A percentile compares a stretch with the other conserved stretches of the same genome.
These are phyloP conservation scores for Immersiporthe knoxdaviesiana DNA, from an alignment of 2,329 filamentous ascomycete species.

Conservation along the genomic window DNA sequence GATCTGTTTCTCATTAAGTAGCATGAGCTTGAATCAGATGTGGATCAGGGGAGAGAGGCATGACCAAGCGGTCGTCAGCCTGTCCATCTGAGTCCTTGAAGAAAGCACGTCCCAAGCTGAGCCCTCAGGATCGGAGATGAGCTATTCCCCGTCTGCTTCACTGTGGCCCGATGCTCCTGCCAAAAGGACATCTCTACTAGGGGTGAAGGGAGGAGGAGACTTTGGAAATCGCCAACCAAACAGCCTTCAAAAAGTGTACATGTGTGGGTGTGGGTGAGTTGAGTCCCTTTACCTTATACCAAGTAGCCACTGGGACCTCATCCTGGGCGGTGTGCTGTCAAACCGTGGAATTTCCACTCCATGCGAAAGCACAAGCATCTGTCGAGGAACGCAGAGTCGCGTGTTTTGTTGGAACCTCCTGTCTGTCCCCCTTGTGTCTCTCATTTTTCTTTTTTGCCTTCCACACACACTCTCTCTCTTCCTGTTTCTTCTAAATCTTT, in stretches of 20 bases:
- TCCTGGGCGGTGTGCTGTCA: neutral
- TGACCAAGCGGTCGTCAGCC: neutral
- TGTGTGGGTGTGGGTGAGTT: neutral
- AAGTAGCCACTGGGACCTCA: neutral
- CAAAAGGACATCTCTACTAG: neutral
- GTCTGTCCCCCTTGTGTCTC: neutral
- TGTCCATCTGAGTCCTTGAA: neutral
- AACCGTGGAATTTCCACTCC: neutral
- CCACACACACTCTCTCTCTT: neutral
- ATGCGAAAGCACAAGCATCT: neutral
- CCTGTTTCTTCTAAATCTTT: conserved; percentile 7
- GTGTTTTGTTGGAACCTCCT: neutral
- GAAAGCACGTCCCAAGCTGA: too few species aligned
- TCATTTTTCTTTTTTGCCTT: neutral
- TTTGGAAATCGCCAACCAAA: neutral
- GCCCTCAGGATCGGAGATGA: neutral
- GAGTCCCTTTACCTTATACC: neutral
- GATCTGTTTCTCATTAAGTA: neutral
- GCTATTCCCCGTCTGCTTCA: neutral
- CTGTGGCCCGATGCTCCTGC: neutral
- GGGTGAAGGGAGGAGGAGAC: neutral
- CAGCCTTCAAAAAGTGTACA: neutral
- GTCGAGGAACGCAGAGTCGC: neutral
- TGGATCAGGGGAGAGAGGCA: neutral
- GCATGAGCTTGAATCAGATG: neutral